Base-by-base conservation (phyloP, 2,329 filamentous ascomycete species). In the Nemania diffusa region DNA sequence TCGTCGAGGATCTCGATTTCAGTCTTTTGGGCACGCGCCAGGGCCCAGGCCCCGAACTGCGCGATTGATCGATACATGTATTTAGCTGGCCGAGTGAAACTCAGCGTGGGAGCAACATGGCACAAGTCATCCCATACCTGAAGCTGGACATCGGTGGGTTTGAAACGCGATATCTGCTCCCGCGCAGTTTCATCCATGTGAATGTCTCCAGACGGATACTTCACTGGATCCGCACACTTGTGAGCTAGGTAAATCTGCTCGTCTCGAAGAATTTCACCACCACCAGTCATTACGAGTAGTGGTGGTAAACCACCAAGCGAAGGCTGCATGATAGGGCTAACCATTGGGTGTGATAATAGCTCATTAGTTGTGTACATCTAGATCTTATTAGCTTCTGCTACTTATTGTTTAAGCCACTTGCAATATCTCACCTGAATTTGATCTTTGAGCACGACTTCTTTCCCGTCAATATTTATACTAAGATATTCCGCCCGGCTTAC, bases 51-150 rank as follows among this genome's bases (percentile, higher is more conserved):
- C 1, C 94, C 92, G 75, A 99, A 98, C 73, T 97, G 95, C 0
- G 96, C 92, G 59, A 97, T 89, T 1, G 93, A 92, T 55, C 95
- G 88, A 78, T 93, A 98, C 94, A 98, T 97, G 80, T 92, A 92
- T 78, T 98, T 98, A 52, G 95, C 96, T 0, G 96, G 96, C n/a
- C 91, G 87, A 0, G 95, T 98, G 78, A 97, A 98, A 74, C 93
- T 97, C n/a, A 98, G 84, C 0, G 94, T 97, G 0, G 95, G 93
- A 0, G 91, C 90, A 5, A 97, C 94, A 76, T 98, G 95, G 74
- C 96, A 98, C 2, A 98, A 83, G 73, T 97, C 92, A 65, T 98
- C 95, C 94, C 95, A 98, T 1, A 98, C 91, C 77, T 98, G 96
- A 1, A 99, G 85, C 77, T 97, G 94, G 0, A 98, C 95, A 73